Evolutionary conservation across 495 filamentous ascomycete genomes (phyloP), one percentile per base, ranked within the genome.

Genomic region (Talaromyces adpressus): DNA sequence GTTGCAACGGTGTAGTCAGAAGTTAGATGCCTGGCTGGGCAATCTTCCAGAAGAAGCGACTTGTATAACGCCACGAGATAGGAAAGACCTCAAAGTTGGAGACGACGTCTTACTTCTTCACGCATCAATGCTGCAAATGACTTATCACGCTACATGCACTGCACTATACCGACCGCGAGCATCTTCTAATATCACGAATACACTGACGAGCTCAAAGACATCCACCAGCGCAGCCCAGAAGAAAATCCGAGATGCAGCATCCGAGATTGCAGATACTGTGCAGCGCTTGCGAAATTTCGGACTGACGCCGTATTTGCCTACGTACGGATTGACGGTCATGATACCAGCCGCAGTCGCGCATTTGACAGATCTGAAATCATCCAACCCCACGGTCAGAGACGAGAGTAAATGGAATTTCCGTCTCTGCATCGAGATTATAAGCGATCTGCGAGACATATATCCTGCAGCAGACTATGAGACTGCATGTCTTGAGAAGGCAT

Each of bases 271-370:
- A 0, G 79, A 81, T 52, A 90, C 94, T 68, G 86, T 88, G 2
- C 82, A 85, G 59, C 84, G 87, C 22, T 78, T 96, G 6, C 87
- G 89, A 63, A 78, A 81, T 27, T 79, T 86, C 23, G 79, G 85
- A 41, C 81, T 96, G 1, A 90, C 89, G 18, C 82, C 79, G 20
- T 95, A 86, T 68, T 81, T 96, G 1, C 91, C 91, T 11, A 92
- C 92, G 23, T 89, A 89, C 5, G 91, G 91, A 25, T 89, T 95
- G 22, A 96, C 91, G 0, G 90, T 93, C 14, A 85, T 95, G 18
- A 81, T 93, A 14, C 91, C 91, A 0, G 91, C 91, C 8, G 90
- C 92, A 69, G 92, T 95, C 53, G 90, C 92, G 53, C 91, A 96
- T 69, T 78, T 96, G 27, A 82, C 93, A 3, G 90, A 94, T 68